phyloP scores from a whole-genome alignment of 352 stramenopile species.

The Phytophthora fragariaefolia region DNA sequence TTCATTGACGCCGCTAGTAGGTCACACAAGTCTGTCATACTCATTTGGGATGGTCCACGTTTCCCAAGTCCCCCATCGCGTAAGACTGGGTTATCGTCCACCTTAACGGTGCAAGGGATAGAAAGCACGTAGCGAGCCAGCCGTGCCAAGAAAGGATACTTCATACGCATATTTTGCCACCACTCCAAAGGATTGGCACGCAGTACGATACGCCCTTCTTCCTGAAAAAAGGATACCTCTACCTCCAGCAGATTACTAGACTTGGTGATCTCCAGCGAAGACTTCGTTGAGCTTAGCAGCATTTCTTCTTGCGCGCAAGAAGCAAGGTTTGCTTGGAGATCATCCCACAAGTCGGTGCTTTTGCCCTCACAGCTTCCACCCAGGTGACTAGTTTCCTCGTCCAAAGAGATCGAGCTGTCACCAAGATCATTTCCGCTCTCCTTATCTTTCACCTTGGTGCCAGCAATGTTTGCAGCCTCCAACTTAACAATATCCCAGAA shows the following conservation, averaged over 20 bases:
- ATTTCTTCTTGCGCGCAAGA: slow-evolving; percentile 80
- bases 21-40: slow-evolving; percentile 47
- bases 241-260: slow-evolving; percentile 81
- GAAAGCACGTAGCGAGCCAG: slow-evolving; percentile 74
- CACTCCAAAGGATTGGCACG: slow-evolving; percentile 73
- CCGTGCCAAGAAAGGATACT: slow-evolving; percentile 78
- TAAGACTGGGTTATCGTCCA: slow-evolving; percentile 57
- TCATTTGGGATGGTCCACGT: slow-evolving; percentile 47
- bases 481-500: slow-evolving; percentile 79
- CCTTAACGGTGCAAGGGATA: slow-evolving; percentile 58
- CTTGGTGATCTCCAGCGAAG: slow-evolving; percentile 68
- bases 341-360: slow-evolving; percentile 72
- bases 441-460: slow-evolving; percentile 59
- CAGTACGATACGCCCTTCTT: slow-evolving; percentile 65
- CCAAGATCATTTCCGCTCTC: slow-evolving; percentile 50
- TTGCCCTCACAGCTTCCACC: slow-evolving; percentile 28
- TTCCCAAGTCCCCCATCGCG: slow-evolving; percentile 55
- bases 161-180: slow-evolving; percentile 79
- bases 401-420: slow-evolving; percentile 45
- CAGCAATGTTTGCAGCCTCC: slow-evolving; percentile 59
- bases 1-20: slow-evolving; percentile 63
- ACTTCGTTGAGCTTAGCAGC: slow-evolving; percentile 71
- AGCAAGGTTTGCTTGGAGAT: slow-evolving; percentile 75
- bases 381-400: slow-evolving; percentile 45
- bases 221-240: slow-evolving; percentile 82